Evolutionary conservation across 257 asterid species (phyloP).

Genomic region (Schizonepeta tenuifolia): DNA sequence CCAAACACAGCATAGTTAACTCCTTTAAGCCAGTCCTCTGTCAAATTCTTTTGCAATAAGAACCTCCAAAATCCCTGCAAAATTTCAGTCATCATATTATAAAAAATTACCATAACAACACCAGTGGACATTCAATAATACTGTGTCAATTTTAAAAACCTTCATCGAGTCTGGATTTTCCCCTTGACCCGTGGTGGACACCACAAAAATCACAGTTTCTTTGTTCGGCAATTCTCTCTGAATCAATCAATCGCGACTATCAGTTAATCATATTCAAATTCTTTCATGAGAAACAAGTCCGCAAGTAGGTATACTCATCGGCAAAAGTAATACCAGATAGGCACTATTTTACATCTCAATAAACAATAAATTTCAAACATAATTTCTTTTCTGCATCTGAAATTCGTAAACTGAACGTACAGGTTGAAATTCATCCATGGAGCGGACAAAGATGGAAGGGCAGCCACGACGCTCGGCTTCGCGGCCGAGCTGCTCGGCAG

Average conservation of each 20-base stretch:
- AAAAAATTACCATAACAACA: conserved; percentile 17
- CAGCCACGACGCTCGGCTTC: conserved; percentile 91
- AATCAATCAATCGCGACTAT: conserved; percentile 22
- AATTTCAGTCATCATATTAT: conserved; percentile 8
- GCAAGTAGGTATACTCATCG: background rate
- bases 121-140: conserved; percentile 4
- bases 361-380: background rate
- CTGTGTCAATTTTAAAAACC: conserved; percentile 53
- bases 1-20: conserved; percentile 93
- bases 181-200: conserved; percentile 98
- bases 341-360: conserved; percentile 9
- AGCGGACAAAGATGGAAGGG: conserved; percentile 59
- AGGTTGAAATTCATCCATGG: conserved; percentile 73
- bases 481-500: conserved; percentile 81
- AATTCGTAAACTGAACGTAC: conserved; percentile 39
- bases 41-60: conserved; percentile 78
- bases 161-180: conserved; percentile 91
- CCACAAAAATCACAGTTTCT: conserved; percentile 75
- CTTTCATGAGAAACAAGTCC: background rate
- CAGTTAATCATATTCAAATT: conserved; percentile 1
- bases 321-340: background rate
- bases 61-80: conserved; percentile 91
- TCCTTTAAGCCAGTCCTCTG: conserved; percentile 76
- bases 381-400: background rate
- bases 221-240: conserved; percentile 64